Evolutionary conservation across 148 eudicot species (phyloP).

Genomic region (Rhododendron griersonianum): DNA sequence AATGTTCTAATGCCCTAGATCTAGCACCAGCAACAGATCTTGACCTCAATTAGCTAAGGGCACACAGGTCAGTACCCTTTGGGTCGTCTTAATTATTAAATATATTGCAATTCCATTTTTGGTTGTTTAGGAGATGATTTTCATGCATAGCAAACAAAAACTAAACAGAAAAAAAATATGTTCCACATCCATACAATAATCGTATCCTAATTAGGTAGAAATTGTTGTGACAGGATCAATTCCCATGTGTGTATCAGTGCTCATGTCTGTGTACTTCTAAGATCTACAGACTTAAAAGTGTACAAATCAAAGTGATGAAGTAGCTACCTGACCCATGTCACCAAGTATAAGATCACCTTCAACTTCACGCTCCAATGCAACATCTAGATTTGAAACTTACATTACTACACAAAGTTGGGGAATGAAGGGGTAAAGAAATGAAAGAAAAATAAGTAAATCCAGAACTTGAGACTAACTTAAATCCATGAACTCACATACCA

Average conservation of each 20-base stretch:
- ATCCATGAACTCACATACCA: constrained; percentile 34
- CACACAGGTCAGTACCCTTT: no score
- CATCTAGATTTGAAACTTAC: constrained; percentile 33
- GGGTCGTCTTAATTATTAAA: no score
- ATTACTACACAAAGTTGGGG: neutral
- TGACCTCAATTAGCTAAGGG: no score
- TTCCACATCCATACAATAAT: neutral
- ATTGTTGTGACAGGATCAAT: neutral
- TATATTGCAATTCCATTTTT: no score
- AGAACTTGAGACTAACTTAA: neutral
- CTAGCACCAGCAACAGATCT: no score
- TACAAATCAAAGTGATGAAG: neutral
- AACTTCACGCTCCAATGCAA: constrained; percentile 85
- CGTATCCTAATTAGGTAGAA: neutral
- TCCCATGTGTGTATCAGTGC: neutral
- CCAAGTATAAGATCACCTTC: constrained; percentile 87
- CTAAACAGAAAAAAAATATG: no score
- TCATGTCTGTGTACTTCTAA: neutral
- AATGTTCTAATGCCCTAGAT: neutral
- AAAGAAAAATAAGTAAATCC: neutral
- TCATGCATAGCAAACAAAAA: no score
- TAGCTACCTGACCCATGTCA: constrained; percentile 91
- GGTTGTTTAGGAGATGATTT: no score
- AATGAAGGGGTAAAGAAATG: neutral
- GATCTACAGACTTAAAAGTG: neutral